Evolutionary conservation across 805 yeast species (phyloP).

Genomic region (Metschnikowia amazonensis): DNA sequence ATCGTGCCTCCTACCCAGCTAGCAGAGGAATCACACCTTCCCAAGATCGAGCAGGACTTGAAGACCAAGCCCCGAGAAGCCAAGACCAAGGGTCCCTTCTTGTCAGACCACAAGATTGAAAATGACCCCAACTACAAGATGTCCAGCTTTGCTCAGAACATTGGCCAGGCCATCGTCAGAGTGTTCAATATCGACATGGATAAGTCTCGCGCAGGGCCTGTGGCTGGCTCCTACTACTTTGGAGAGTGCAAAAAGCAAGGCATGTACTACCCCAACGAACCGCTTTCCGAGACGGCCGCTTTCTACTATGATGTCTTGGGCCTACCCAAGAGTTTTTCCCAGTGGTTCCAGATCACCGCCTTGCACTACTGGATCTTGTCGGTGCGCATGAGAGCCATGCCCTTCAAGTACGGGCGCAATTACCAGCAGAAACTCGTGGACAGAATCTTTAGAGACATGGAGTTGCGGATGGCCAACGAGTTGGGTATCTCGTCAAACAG

Average conservation of each 20-base stretch:
- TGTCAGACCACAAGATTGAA: slow-evolving; percentile 37
- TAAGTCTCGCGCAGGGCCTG: slow-evolving; percentile 85
- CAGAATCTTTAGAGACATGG: slow-evolving; percentile 85
- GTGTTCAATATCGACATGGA: slow-evolving; percentile 84
- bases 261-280: slow-evolving; percentile 68
- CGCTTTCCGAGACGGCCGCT: slow-evolving; percentile 64
- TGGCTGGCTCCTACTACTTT: slow-evolving; percentile 86
- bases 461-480: slow-evolving; percentile 77
- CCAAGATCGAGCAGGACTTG: slow-evolving; percentile 33
- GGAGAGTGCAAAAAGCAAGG: slow-evolving; percentile 87
- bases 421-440: slow-evolving; percentile 92
- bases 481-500: slow-evolving; percentile 79
- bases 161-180: slow-evolving; percentile 64
- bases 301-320: slow-evolving; percentile 84
- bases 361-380: slow-evolving; percentile 91
- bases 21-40: slow-evolving; percentile 40
- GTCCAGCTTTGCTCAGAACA: slow-evolving; percentile 35
- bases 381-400: slow-evolving; percentile 95
- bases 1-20: slow-evolving; percentile 31
- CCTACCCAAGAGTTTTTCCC: slow-evolving; percentile 84
- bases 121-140: slow-evolving; percentile 34
- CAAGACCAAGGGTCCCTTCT: slow-evolving; percentile 33
- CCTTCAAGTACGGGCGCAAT: slow-evolving; percentile 79
- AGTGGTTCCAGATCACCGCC: slow-evolving; percentile 91
- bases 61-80: slow-evolving; percentile 35